Evolutionary conservation across 371 early-diverging fungal genomes (phyloP), one percentile per base, ranked within the genome.

Genomic region (Syncephalastrum racemosum): DNA sequence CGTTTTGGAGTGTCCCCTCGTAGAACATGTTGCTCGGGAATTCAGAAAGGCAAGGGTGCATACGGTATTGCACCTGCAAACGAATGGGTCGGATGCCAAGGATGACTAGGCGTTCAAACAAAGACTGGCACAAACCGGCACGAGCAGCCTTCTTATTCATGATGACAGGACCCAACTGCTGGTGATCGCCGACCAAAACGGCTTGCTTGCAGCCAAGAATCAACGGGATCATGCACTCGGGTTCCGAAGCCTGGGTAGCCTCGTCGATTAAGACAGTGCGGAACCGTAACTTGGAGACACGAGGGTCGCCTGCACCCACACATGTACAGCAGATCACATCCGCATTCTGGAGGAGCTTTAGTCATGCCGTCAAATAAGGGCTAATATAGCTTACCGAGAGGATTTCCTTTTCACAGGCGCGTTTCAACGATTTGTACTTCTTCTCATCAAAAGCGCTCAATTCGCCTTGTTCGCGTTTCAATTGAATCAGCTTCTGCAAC

Each of bases 1-100:
- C 98, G 62, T 97, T 96, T 68, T 94, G 94, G 18, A 99, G 82
- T 8, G 95, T 92, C 8, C 98, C 98, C 69, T 98, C 98, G 68
- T 99, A 99, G 63, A 99, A 99, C 92, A 95, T 95, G 73, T 99
- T 98, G 64, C 93, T 93, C 2, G 99, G 97, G 68, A 98, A 99
- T 68, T 94, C 97, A 5, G 95, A 95, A 13, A 99, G 76, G 62
- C 95, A 93, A 18, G 98, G 97, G 68, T 98, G 97, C 99, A 98
- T 98, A 68, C 99, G 96, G 66, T 99, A 99, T 73, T 99, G 99
- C 0, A 97, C 94, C 57, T 96, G 92, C 27, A 99, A 83, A 36
- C 98, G 90, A 63, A 95, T 91, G 22, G 99, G 98, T 7, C 94
- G 85, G 27, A 94, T 83, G 24, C 96, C 95, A 13, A 97, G 81